Evolutionary conservation across 495 filamentous ascomycete species (phyloP), one percentile per base, ranked within the genome.

Genomic region (Neurospora tetraspora): DNA sequence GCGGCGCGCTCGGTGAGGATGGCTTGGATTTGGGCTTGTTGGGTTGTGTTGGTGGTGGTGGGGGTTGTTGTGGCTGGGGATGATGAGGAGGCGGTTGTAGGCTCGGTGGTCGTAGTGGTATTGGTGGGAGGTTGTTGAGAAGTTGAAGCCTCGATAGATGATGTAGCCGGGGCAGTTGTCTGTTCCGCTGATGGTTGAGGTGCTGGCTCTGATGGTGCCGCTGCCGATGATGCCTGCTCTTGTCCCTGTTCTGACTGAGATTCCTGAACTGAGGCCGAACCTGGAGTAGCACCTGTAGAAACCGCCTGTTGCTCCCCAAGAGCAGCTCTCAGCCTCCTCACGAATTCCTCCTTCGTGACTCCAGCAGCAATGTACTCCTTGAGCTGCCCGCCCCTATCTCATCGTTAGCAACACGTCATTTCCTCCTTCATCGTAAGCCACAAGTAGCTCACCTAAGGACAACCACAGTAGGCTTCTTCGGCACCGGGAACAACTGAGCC

Each of bases 401-500:
- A 65, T 18, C 12, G 1, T 65, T 36, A 65, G 27, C 14, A 18
- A 14, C 47, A 36, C 16, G 27, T 11, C 11, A 53, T 53, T 5
- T 10, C 8, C 7, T 45, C 42, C 20, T 23, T 59, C 5, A 20
- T 59, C 47, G 0, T 27, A 14, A 53, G 4, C 0, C 45, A 0
- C 20, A 12, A 23, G 1, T 12, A 73, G 79, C 89, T 36, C 80
- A 92, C 91, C 87, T 85, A 72, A 98, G 94, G 7, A 97, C 81
- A 12, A 97, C 85, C 2, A 96, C 80, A 6, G 92, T 89, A 0
- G 95, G 96, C 61, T 89, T 89, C 69, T 87, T 88, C 2, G 87
- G 83, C 9, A 97, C 81, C 0, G 92, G 92, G 76, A 91, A 97
- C 77, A 97, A 90, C 5, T 92, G 92, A 5, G 90, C 86, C 7